Evolutionary conservation across 176 grass and related monocot genomes (phyloP), one percentile per base, ranked within the genome.

Genomic region (Echinochloa phyllopogon): DNA sequence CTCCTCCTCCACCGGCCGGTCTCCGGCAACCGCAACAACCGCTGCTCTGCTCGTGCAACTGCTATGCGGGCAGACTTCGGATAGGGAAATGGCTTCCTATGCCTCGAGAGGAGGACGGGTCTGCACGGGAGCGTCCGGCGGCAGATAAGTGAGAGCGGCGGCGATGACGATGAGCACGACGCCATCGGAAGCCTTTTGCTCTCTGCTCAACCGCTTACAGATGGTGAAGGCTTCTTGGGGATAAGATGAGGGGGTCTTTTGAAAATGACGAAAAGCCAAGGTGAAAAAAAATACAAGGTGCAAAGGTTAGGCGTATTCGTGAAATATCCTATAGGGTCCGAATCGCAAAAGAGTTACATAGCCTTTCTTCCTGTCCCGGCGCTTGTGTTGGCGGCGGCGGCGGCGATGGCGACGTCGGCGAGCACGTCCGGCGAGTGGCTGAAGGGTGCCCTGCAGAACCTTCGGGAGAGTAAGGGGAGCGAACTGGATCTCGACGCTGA

Each of bases 371-470:
- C 55, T 23, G 45, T 41, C 39, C 72, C 80, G 44, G 45, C 76
- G n/a, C 72, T 66, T 45, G 81, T 67, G 21, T 52, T 72, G 57
- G 52, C 85, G 73, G 60, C 40, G 53, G 64, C 49, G 82, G 72
- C 78, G 57, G 50, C 78, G 80, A 85, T 65, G 77, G 69, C 80
- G 70, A 43, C 81, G 29, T 58, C 89, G 81, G 86, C 88, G 87
- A 83, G 56, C 65, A 86, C 91, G 68, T 94, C 96, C 44, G 89
- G 93, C 43, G 87, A 96, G 83, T 98, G 96, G 93, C 69, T 98
- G 49, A 85, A 80, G 80, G 85, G 75, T 17, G 87, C 93, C 48
- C 58, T 98, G 65, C 29, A 72, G 69, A 91, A 92, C 2, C 89
- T 99, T 24, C 74, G 87, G 62, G 89, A 76, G 0, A 86, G 43